Evolutionary conservation across 768 basidiomycete genomes (phyloP), one percentile per base, ranked within the genome.

Genomic region (Pleurotus pulmonarius): DNA sequence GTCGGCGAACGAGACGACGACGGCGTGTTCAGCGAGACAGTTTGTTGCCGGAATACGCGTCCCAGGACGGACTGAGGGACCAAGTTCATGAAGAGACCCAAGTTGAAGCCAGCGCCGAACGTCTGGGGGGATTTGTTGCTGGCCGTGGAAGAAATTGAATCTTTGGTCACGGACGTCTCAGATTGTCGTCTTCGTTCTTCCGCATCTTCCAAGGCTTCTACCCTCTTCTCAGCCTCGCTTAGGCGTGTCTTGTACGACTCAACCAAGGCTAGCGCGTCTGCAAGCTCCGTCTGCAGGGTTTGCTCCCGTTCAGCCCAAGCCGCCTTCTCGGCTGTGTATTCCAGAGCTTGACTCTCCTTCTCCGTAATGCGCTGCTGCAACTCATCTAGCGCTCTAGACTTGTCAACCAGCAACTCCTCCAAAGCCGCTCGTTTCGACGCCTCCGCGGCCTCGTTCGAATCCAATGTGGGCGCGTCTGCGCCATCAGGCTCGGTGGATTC

Each of bases 191-290:
- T 44, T 52, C 56, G 15, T 52, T 43, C 24, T 40, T 48, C 20
- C 11, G 20, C 34, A 38, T 26, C 56, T 56, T 65, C 59, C 65
- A 67, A 60, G n/a, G 43, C 59, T 38, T 49, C 62, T 12, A 67
- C 62, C 49, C 46, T 44, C 56, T 58, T 51, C 58, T 67, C 65
- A 9, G 62, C 61, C 51, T 65, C 64, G 49, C 62, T 64, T 16
- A 67, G 46, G 25, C 63, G 16, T 29, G n/a, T 38, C 16, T 49
- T 57, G 54, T 65, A 67, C 40, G 45, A 55, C 43, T 63, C 62
- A 38, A 65, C 54, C 47, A 60, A 11, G 20, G 20, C 40, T 4
- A 58, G 13, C 26, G 60, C 52, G 22, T 52, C 59, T n/a, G 46
- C 46, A 25, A 57, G 38, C 39, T 63, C 60, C 40, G 25, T 37